Evolutionary conservation across 2,329 filamentous ascomycete genomes (phyloP), one percentile per base, ranked within the genome.

Genomic region (Aspergillus brunneoviolaceus): DNA sequence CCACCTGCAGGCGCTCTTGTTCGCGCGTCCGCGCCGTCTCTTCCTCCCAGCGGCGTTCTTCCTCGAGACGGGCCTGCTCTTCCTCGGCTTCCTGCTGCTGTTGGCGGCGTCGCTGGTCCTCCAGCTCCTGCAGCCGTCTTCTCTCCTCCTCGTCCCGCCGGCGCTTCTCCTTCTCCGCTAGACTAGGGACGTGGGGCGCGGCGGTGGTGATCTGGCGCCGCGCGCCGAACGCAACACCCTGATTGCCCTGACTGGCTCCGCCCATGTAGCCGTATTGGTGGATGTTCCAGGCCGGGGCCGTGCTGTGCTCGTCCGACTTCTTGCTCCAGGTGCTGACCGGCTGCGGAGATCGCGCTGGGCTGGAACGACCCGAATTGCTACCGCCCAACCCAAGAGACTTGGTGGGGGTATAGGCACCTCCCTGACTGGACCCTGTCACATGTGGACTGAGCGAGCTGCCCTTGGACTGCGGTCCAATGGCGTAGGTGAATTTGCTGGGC

Each of bases 241-340:
- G 87, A 69, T 96, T 98, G 3, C 92, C 94, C 75, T 99, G 95
- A 70, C 91, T 97, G 27, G 95, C 95, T 52, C 95, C 95, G 60
- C 95, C 95, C 89, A 98, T 95, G 77, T 97, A 99, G 7, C 95
- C 93, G 73, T 99, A 99, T 74, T 99, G 95, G 59, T 93, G 90
- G 68, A 98, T 98, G 73, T 98, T 99, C 95, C 95, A 99, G 1
- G 95, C 95, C 0, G 95, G 95, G 27, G 88, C 84, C 1, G 93
- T 97, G 49, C 83, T 84, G 16, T 85, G 86, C 75, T 97, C 90
- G 67, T 97, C 91, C 58, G 85, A 84, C 75, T 85, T 91, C 74
- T 87, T 96, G 76, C 91, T 96, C 95, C 95, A 98, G 76, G 87
- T 96, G 72, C 90, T 96, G 63, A 94, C 86, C 1, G 81, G 76